Percentiles rank a stretch among this genome's conserved stretches.
Evolutionary conservation across 1,284 basidiomycete species (phyloP).

Genomic region (Sporisorium reilianum): DNA sequence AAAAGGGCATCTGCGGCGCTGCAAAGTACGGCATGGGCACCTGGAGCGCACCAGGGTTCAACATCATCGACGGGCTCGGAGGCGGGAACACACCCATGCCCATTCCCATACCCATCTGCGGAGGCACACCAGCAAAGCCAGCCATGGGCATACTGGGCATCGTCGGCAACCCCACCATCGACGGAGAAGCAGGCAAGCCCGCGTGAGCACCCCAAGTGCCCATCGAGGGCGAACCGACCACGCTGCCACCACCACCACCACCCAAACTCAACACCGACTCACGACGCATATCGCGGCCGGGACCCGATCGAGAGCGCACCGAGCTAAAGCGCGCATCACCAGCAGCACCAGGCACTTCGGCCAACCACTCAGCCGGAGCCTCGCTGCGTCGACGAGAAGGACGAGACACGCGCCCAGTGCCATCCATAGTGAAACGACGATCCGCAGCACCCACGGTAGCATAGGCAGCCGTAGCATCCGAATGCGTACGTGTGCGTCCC

Average conservation of each 20-base stretch:
- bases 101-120: slow-evolving; percentile 1
- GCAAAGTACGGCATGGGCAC: slow-evolving; percentile 33
- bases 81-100: slow-evolving; percentile 11
- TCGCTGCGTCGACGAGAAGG: slow-evolving; percentile 27
- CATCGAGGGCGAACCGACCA: slow-evolving; percentile 5
- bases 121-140: slow-evolving; percentile 3
- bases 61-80: slow-evolving; percentile 24
- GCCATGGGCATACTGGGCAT: slow-evolving; percentile 18
- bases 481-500: slow-evolving; percentile 17
- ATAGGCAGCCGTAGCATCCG: slow-evolving; percentile 23
- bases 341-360: slow-evolving; percentile 15
- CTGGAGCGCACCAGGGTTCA: slow-evolving; percentile 19
- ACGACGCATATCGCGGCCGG: slow-evolving; percentile 9
- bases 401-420: not conserved
- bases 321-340: slow-evolving; percentile 12
- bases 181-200: slow-evolving; percentile 12
- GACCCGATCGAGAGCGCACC: slow-evolving; percentile 7
- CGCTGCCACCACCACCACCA: slow-evolving; percentile 10
- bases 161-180: slow-evolving; percentile 9
- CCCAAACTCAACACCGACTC: slow-evolving; percentile 31
- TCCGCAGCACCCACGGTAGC: slow-evolving; percentile 15
- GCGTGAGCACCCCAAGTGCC: slow-evolving; percentile 18
- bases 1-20: slow-evolving; percentile 12
- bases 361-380: slow-evolving; percentile 38
- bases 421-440: slow-evolving; percentile 11